Conservation (phyloP, 192 early-diverging fungal genomes). For the Thoreauomyces humboldtii region DNA sequence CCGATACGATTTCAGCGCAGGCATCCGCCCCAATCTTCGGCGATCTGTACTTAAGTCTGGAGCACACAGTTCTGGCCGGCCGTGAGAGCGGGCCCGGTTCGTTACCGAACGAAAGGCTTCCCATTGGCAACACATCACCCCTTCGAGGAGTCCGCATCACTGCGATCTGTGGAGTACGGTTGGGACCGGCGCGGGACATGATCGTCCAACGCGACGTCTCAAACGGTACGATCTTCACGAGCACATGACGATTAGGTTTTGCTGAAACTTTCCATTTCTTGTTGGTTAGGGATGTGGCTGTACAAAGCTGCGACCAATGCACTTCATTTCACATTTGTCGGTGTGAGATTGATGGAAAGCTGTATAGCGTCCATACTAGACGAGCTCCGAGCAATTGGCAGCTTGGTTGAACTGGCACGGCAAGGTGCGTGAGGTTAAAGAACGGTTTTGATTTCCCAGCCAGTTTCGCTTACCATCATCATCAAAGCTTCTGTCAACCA, state of each 20-base stretch:
- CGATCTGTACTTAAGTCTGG: background rate
- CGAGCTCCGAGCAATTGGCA: background rate
- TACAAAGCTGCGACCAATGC: background rate
- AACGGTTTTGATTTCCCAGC: no score
- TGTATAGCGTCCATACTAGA: background rate
- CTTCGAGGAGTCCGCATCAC: background rate
- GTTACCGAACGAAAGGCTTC: background rate
- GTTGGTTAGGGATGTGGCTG: background rate
- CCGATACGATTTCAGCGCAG: no score
- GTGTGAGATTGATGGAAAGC: background rate
- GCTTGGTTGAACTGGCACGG: conserved; percentile 5
- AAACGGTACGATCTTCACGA: background rate
- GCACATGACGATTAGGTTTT: background rate
- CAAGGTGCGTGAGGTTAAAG: no score
- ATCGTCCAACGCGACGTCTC: background rate
- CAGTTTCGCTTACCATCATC: no score
- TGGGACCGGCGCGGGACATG: background rate
- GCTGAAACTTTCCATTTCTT: background rate
- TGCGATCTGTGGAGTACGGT: background rate
- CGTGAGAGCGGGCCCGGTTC: background rate
- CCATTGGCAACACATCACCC: background rate
- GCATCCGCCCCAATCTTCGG: no score
- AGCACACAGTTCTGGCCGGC: background rate
- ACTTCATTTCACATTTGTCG: conserved; percentile 10
- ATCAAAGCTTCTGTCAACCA: background rate